phyloP scores from a whole-genome alignment of 345 rosid species.

The Salix brachista region DNA sequence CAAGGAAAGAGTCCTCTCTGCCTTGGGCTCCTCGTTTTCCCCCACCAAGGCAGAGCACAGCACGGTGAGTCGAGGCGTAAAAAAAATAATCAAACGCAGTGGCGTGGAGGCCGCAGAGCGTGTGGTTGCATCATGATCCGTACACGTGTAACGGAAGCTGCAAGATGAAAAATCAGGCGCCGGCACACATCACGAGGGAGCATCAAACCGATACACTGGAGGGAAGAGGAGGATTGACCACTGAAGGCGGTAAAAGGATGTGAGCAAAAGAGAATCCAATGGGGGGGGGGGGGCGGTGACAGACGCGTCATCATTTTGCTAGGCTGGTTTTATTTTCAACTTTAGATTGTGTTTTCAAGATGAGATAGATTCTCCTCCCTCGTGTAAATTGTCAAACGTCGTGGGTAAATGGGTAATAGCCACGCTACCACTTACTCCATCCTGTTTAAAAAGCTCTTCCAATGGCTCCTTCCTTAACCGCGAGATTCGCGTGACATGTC shows the following conservation, averaged over 20 bases:
- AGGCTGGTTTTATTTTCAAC: too few species aligned
- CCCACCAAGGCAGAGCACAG: neutral
- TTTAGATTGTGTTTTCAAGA: too few species aligned
- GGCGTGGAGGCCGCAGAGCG: neutral
- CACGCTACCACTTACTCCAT: too few species aligned
- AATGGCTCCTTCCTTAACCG: too few species aligned
- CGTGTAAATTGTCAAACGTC: too few species aligned
- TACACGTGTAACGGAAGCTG: constrained; percentile 11
- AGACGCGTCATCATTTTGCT: neutral
- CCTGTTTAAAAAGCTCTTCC: too few species aligned
- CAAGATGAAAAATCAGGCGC: neutral
- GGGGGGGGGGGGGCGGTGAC: neutral
- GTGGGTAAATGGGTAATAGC: too few species aligned
- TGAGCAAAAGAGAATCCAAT: constrained; percentile 22
- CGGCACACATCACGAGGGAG: constrained; percentile 9
- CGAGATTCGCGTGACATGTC: too few species aligned
- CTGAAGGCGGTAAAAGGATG: neutral
- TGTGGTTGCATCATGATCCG: constrained; percentile 22
- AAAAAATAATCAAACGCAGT: neutral
- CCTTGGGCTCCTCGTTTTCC: neutral
- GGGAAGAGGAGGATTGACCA: neutral
- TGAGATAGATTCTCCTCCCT: too few species aligned
- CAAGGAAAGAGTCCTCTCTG: neutral
- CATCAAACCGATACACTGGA: neutral
- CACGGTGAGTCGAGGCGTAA: neutral